Conservation (phyloP, 495 filamentous ascomycete genomes). For the Penicillium argentinense region DNA sequence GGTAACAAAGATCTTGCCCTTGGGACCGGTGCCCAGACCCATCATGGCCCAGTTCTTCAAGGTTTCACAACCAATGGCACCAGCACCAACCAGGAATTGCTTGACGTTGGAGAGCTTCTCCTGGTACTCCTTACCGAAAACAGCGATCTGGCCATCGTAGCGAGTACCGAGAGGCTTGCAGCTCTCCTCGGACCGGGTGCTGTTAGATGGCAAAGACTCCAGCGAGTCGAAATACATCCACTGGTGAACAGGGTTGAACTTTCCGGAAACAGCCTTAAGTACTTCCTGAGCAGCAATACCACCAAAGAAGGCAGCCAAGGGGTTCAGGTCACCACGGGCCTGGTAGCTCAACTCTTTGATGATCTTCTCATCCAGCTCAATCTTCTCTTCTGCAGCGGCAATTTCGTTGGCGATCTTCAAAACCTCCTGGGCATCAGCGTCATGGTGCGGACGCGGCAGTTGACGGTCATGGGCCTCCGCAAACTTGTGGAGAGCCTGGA, state of each 20-base stretch:
- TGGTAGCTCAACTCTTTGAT: conserved; percentile 94
- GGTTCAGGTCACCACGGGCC: conserved; percentile 86
- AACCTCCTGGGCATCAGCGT: conserved; percentile 78
- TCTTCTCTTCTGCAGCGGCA: conserved; percentile 61
- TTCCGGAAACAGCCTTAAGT: conserved; percentile 94
- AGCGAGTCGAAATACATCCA: conserved; percentile 97
- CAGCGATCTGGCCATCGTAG: conserved; percentile 96
- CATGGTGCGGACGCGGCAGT: conserved; percentile 79
- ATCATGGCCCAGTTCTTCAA: conserved; percentile 99
- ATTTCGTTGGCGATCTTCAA: conserved; percentile 69
- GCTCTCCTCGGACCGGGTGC: conserved; percentile 74
- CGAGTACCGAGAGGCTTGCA: conserved; percentile 81
- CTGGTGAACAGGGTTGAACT: conserved; percentile 90
- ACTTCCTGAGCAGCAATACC: conserved; percentile 95
- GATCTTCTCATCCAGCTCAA: conserved; percentile 89
- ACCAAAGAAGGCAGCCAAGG: conserved; percentile 94
- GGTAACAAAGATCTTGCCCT: conserved; percentile 86
- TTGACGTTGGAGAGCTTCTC: conserved; percentile 86
- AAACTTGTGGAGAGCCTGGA: conserved; percentile 90
- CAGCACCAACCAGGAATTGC: conserved; percentile 93
- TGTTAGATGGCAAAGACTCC: conserved; percentile 80
- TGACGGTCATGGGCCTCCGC: conserved; percentile 62
- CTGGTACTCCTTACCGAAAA: conserved; percentile 92
- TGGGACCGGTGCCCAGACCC: conserved; percentile 82
- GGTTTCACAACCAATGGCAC: conserved; percentile 98